Evolutionary conservation across 139 green algal genomes (phyloP).

Genomic region (Micromonas commoda): DNA sequence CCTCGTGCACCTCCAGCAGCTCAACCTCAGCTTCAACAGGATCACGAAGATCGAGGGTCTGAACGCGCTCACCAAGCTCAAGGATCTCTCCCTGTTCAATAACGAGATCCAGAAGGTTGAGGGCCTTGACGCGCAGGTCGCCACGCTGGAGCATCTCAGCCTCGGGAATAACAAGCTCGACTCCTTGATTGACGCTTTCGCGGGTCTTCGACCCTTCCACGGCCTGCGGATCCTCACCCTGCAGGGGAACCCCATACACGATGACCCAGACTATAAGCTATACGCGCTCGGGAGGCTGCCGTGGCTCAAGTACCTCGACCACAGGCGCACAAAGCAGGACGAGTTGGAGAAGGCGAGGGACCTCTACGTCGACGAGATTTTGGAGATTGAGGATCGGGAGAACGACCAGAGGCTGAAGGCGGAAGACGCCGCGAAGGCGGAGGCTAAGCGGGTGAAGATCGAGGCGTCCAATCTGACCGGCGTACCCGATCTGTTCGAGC

Average conservation of each 20-base stretch:
- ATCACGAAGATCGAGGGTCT: constrained; percentile 71
- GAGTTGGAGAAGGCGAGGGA: constrained; percentile 11
- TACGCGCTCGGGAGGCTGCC: too few species aligned
- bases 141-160: constrained; percentile 59
- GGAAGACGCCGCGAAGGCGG: constrained; percentile 43
- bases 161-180: constrained; percentile 67
- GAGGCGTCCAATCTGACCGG: constrained; percentile 57
- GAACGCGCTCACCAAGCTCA: constrained; percentile 60
- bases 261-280: constrained; percentile 63
- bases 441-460: constrained; percentile 41
- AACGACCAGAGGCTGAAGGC: constrained; percentile 32
- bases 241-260: constrained; percentile 65
- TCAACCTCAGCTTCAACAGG: constrained; percentile 82
- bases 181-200: constrained; percentile 57
- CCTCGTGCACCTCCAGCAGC: constrained; percentile 45
- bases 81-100: constrained; percentile 75
- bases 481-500: constrained; percentile 57
- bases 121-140: constrained; percentile 52
- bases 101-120: constrained; percentile 59
- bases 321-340: constrained; percentile 48
- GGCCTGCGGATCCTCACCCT: constrained; percentile 71
- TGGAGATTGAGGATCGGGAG: constrained; percentile 65
- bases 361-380: constrained; percentile 64
- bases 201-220: constrained; percentile 69
- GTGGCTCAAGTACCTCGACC: too few species aligned